Base-by-base conservation (phyloP, 768 basidiomycete genomes). In the Paxillus rubicundulus region DNA sequence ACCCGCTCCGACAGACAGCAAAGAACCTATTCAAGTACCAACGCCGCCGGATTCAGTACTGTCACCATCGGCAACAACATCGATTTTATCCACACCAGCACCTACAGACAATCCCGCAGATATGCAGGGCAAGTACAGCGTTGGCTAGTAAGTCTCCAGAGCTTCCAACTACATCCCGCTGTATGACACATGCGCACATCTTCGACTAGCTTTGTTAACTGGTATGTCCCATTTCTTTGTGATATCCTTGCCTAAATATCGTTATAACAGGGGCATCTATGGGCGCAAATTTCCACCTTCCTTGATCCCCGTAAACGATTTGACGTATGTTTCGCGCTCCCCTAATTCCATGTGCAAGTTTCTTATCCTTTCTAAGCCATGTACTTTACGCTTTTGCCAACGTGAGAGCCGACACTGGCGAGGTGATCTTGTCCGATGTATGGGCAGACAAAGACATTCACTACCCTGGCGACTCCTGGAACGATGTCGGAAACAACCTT, bases 401-500 rank as follows among this genome's bases (percentile, higher is more conserved):
- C 60, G 70, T 98, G 60, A 84, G 80, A 59, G 72, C 85, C 17
- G 90, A 92, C 53, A 79, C 85, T 1, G 96, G 96, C 37, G 90
- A 92, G 63, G 95, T 98, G 17, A 72, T 82, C 62, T 71, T 98
- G 48, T 95, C 92, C 34, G 97, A 99, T 61, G 68, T 77, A 2
- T 98, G 96, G 96, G 87, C 94, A 0, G 97, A 99, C 75, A 83
- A 95, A 63, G 92, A 98, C 66, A 98, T 98, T 42, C 97, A 98
- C 67, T 95, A 96, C 67, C 85, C 88, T 0, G 90, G 87, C 8
- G 97, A 99, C 70, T 88, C 87, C 4, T 99, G 97, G 97, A 88
- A 94, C 59, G 96, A 98, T 48, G 67, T 66, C 24, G 94, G 93
- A 40, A 86, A 78, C 56, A 97, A 98, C 69, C 81, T 98, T 16